A percentile compares a stretch with the other conserved stretches of the same genome.
phyloP scores from a whole-genome alignment of 345 rosid species.

The Physaria fendleri region DNA sequence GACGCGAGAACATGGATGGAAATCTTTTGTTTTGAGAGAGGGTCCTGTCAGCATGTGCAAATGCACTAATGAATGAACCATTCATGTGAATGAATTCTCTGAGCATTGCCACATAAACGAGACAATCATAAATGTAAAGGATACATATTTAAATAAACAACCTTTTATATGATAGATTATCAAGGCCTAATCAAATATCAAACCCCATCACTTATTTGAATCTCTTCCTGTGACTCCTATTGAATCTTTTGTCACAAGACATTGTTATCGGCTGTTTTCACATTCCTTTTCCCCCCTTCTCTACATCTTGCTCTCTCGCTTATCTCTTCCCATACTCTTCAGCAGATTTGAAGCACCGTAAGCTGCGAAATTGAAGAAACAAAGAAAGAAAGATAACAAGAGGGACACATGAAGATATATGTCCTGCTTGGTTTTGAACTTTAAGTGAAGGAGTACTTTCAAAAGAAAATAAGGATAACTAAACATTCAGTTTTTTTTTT shows the following conservation, averaged over 20 bases:
- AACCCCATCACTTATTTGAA: no score
- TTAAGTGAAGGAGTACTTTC: neutral
- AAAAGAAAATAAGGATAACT: slow-evolving; percentile 6
- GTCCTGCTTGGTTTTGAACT: neutral
- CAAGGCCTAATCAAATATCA: neutral
- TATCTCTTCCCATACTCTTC: no score
- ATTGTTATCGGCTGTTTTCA: no score
- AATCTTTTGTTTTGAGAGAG: neutral
- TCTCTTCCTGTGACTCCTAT: no score
- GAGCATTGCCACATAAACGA: neutral
- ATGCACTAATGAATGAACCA: no score
- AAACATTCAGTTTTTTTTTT: neutral
- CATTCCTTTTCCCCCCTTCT: no score
- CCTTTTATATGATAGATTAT: no score
- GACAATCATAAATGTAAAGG: slow-evolving; percentile 8
- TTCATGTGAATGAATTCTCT: neutral
- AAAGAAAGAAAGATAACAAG: neutral
- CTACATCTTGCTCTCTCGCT: no score
- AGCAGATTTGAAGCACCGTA: no score
- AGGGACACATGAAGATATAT: neutral
- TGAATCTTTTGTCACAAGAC: no score
- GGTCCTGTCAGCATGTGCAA: neutral
- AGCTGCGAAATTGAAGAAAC: slow-evolving; percentile 1
- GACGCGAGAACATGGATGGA: neutral
- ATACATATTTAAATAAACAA: neutral